These are phyloP conservation scores for Clathrospora elynae DNA, from an alignment of 2,329 filamentous ascomycete species.

Conservation along the genomic window DNA sequence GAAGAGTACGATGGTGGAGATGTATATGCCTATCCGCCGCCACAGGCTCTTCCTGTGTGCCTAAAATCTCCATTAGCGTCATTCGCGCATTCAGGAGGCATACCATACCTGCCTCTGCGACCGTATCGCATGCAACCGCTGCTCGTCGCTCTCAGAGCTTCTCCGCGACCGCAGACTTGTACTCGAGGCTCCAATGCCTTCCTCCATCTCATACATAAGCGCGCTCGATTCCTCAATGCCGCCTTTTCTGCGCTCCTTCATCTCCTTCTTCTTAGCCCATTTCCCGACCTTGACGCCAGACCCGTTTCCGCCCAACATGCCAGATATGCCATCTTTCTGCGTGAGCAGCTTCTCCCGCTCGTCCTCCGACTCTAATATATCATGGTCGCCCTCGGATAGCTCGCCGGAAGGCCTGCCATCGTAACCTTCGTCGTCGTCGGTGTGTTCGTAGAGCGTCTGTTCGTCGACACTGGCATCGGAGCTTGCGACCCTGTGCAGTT, in stretches of 20 bases:
- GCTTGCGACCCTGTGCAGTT: slow-evolving; percentile 17
- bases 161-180: slow-evolving; percentile 39
- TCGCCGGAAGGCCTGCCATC: slow-evolving; percentile 46
- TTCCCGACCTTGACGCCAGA: slow-evolving; percentile 41
- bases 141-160: slow-evolving; percentile 55
- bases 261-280: slow-evolving; percentile 28
- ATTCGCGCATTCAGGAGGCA: slow-evolving; percentile 42
- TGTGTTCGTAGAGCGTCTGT: slow-evolving; percentile 39
- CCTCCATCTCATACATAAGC: slow-evolving; percentile 90
- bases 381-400: slow-evolving; percentile 43
- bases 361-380: slow-evolving; percentile 54
- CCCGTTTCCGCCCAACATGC: slow-evolving; percentile 36
- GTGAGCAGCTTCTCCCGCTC: slow-evolving; percentile 53
- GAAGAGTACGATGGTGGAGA: slow-evolving; percentile 59
- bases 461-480: slow-evolving; percentile 38
- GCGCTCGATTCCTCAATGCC: slow-evolving; percentile 69
- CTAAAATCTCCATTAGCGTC: slow-evolving; percentile 26
- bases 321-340: slow-evolving; percentile 30
- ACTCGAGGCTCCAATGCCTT: slow-evolving; percentile 70
- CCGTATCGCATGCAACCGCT: slow-evolving; percentile 61
- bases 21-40: slow-evolving; percentile 49
- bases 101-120: slow-evolving; percentile 38
- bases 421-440: slow-evolving; percentile 40
- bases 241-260: slow-evolving; percentile 49
- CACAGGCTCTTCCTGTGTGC: slow-evolving; percentile 44